A percentile compares a stretch with the other conserved stretches of the same genome.
These are phyloP conservation scores for Vitellaria paradoxa DNA, from an alignment of 179 eudicot genomes.

Conservation along the genomic window DNA sequence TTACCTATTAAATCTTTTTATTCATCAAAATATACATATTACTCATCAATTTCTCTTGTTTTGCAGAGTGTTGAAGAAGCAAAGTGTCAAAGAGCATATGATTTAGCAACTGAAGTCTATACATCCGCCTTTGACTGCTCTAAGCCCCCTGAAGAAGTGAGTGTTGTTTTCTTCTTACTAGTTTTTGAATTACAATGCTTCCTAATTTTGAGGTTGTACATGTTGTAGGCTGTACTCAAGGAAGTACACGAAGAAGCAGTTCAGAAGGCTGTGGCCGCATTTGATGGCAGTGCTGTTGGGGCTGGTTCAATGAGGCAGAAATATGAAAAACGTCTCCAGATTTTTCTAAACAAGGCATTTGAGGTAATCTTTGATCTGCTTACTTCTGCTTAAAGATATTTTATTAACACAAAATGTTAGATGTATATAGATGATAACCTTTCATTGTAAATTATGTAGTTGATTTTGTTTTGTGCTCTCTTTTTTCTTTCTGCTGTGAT, in stretches of 20 bases:
- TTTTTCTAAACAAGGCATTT: conserved; percentile 73
- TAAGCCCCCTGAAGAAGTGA: conserved; percentile 92
- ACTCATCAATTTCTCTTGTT: neutral
- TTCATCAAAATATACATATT: no score
- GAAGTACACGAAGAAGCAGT: conserved; percentile 87
- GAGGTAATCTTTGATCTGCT: conserved; percentile 50
- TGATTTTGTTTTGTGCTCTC: neutral
- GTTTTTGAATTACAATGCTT: conserved; percentile 9
- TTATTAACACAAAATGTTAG: neutral
- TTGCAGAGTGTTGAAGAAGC: conserved; percentile 95
- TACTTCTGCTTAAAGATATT: neutral
- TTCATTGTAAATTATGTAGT: neutral
- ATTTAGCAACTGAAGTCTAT: conserved; percentile 76
- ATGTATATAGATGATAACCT: neutral
- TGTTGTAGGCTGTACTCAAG: conserved; percentile 66
- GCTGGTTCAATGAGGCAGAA: conserved; percentile 74
- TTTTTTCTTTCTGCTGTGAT: neutral
- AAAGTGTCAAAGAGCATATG: conserved; percentile 93
- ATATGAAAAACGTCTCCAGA: conserved; percentile 77
- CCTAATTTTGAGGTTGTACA: conserved; percentile 10
- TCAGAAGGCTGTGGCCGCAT: conserved; percentile 60
- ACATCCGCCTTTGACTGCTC: conserved; percentile 87
- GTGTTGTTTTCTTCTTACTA: conserved; percentile 20
- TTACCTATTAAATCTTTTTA: no score
- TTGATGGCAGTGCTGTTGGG: conserved; percentile 85